Percentiles rank a stretch among this genome's conserved stretches.
These are phyloP conservation scores for Paecilomyces formosus DNA, from an alignment of 2,329 filamentous ascomycete genomes.

Conservation along the genomic window DNA sequence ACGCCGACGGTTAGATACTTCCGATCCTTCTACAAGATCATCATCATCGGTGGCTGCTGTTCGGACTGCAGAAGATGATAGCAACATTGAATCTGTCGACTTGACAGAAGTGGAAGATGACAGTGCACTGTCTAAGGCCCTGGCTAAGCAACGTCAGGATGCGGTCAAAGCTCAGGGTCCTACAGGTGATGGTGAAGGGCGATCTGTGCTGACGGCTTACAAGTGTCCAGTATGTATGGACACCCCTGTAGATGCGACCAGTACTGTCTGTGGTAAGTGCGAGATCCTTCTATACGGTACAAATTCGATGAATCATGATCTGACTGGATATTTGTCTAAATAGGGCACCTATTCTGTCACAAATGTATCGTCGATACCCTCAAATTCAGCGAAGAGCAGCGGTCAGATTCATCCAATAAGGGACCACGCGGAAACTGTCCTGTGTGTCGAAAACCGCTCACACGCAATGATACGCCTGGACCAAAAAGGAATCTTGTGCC, in stretches of 20 bases:
- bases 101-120: constrained; percentile 39
- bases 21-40: constrained; percentile 5
- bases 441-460: constrained; percentile 36
- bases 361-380: constrained; percentile 56
- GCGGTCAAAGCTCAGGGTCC: constrained; percentile 40
- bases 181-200: constrained; percentile 19
- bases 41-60: constrained; percentile 7
- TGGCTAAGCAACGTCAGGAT: constrained; percentile 48
- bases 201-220: constrained; percentile 39
- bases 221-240: constrained; percentile 61
- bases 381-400: constrained; percentile 46
- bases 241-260: constrained; percentile 51
- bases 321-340: not conserved
- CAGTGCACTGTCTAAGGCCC: constrained; percentile 32
- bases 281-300: not conserved
- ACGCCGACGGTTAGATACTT: constrained; percentile 6
- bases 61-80: constrained; percentile 2
- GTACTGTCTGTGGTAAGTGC: constrained; percentile 51
- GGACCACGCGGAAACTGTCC: constrained; percentile 34
- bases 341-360: constrained; percentile 59
- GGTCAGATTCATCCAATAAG: constrained; percentile 25
- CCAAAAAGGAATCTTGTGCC: constrained; percentile 30
- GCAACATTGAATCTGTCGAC: constrained; percentile 43
- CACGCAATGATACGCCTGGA: constrained; percentile 27
- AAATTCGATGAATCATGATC: not conserved